A percentile compares a stretch with the other conserved stretches of the same genome.
These are phyloP conservation scores for Artemisia annua DNA, from an alignment of 129 eudicot species.

Conservation along the genomic window DNA sequence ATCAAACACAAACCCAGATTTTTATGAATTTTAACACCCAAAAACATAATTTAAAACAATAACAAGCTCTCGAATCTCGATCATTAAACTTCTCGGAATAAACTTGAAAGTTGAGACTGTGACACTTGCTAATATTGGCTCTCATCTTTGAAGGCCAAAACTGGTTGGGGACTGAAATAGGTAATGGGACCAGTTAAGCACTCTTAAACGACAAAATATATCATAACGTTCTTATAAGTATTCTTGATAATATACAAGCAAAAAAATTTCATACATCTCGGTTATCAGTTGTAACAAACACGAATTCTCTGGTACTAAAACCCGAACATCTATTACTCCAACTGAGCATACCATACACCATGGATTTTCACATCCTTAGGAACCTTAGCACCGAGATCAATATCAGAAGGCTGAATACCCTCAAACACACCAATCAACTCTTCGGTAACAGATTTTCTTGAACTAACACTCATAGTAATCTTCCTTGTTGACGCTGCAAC, in stretches of 20 bases:
- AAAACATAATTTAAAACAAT: too few species aligned
- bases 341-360: too few species aligned
- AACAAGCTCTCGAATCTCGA: too few species aligned
- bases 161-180: not conserved
- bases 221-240: constrained; percentile 31
- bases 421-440: constrained; percentile 62
- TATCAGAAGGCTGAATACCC: constrained; percentile 85
- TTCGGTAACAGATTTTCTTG: constrained; percentile 50
- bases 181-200: not conserved
- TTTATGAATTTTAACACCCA: too few species aligned
- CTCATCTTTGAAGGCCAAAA: not conserved
- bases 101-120: not conserved
- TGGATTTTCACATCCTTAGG: constrained; percentile 20
- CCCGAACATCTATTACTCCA: too few species aligned
- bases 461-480: constrained; percentile 71
- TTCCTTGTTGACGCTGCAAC: constrained; percentile 61
- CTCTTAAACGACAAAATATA: not conserved
- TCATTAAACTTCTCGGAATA: too few species aligned
- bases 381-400: constrained; percentile 77
- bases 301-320: constrained; percentile 23
- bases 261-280: constrained; percentile 22
- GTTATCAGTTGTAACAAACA: constrained; percentile 20
- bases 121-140: not conserved
- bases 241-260: constrained; percentile 42
- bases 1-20: too few species aligned